phyloP scores from a whole-genome alignment of 163 green algal genomes.

The Smithsoniella earleae region DNA sequence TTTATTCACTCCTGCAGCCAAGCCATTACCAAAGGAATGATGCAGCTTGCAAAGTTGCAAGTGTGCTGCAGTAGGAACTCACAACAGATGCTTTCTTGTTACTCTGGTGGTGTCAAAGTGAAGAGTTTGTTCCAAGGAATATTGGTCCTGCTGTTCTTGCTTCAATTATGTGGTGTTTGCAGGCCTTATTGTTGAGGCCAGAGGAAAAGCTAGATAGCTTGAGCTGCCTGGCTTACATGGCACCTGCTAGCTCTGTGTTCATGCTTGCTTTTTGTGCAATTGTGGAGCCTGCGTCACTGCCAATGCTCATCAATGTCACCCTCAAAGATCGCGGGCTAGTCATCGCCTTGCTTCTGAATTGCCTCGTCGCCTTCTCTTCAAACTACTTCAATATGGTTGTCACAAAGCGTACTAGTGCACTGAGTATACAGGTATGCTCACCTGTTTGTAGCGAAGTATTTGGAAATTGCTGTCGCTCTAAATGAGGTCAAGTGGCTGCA shows the following conservation, averaged over 20 bases:
- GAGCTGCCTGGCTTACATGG: constrained; percentile 92
- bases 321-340: neutral
- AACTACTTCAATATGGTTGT: constrained; percentile 98
- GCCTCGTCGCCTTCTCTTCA: constrained; percentile 80
- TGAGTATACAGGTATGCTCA: constrained; percentile 76
- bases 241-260: neutral
- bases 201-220: constrained; percentile 84
- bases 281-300: constrained; percentile 32
- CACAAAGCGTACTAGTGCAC: constrained; percentile 84
- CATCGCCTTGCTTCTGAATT: constrained; percentile 56
- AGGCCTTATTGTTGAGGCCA: constrained; percentile 39
- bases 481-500: constrained; percentile 37
- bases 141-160: too few relatives aligned
- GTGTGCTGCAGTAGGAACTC: too few relatives aligned
- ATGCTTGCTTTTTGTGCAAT: constrained; percentile 5
- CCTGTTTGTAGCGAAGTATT: neutral
- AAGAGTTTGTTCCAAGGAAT: too few relatives aligned
- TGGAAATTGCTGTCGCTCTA: neutral
- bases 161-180: constrained; percentile 1
- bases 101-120: too few relatives aligned
- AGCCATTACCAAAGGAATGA: too few relatives aligned
- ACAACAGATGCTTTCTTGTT: too few relatives aligned
- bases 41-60: too few relatives aligned
- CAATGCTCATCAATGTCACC: neutral
- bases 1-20: too few relatives aligned